Conservation (phyloP, 805 yeast species). For the Saccharomyces mikatae region DNA sequence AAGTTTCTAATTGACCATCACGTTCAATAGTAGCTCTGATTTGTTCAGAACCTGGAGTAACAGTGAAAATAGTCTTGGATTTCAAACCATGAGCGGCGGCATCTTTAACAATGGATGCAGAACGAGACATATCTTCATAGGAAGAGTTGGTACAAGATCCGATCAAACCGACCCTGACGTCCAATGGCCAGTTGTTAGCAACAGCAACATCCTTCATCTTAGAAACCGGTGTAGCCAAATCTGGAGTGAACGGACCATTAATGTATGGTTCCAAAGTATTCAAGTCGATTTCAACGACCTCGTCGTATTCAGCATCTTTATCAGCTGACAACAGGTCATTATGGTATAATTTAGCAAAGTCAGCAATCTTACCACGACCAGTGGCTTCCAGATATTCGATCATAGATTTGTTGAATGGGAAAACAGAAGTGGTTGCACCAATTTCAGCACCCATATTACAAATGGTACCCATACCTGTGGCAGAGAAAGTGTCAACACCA, state of each 20-base stretch:
- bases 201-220: constrained; percentile 55
- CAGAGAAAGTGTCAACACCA: constrained; percentile 80
- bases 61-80: constrained; percentile 86
- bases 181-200: constrained; percentile 76
- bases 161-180: constrained; percentile 85
- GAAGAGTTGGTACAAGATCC: constrained; percentile 99
- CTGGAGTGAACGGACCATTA: constrained; percentile 98
- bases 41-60: constrained; percentile 97
- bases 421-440: constrained; percentile 96
- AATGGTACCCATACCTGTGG: constrained; percentile 99
- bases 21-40: constrained; percentile 94
- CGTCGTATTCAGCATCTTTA: constrained; percentile 82
- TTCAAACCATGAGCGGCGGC: constrained; percentile 81
- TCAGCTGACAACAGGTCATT: constrained; percentile 72
- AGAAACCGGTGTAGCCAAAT: constrained; percentile 87
- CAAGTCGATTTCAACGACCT: constrained; percentile 84
- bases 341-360: constrained; percentile 52
- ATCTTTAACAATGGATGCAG: constrained; percentile 80
- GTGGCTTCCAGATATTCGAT: constrained; percentile 76
- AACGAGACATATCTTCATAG: constrained; percentile 96
- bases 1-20: constrained; percentile 79
- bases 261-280: constrained; percentile 85
- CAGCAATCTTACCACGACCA: constrained; percentile 73
- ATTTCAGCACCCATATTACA: constrained; percentile 99
- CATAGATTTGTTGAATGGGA: constrained; percentile 87